Evolutionary conservation across 805 yeast species (phyloP), one percentile per base, ranked within the genome.

Genomic region (Yamadazyma phyllophila): DNA sequence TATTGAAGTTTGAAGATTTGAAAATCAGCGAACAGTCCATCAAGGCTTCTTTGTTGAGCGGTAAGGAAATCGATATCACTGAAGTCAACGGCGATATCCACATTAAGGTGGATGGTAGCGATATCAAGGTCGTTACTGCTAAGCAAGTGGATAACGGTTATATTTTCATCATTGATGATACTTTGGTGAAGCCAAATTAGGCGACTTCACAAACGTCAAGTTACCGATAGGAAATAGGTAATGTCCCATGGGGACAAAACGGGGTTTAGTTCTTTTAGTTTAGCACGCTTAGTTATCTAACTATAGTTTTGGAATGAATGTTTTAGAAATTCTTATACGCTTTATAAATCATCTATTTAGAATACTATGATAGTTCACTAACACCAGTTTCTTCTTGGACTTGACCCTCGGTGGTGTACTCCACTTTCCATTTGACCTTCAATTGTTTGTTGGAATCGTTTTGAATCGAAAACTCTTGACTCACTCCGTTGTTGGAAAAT

Each of bases 401-500:
- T 16, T 62, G 59, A n/a, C 81, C 79, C 43, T 76, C 78, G 8
- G 74, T 59, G 9, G 57, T 54, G 60, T 78, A 88, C 46, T 77
- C 77, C 17, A 78, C 74, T 62, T 83, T 86, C 92, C 91, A 88
- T 62, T 88, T 85, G 47, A 88, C 72, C 63, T 85, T 87, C 53
- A 85, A 66, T 20, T 60, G 61, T 54, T 67, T 73, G 32, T 58
- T 53, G 20, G 48, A 43, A 7, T 65, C 55, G 53, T 65, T 71
- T 41, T 69, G 74, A 30, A 65, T 61, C 1, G 63, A 58, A 41
- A 80, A 71, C 29, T 65, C 70, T 63, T 87, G 94, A 4, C 69
- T 62, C 13, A 85, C 69, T 6, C 81, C 81, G 44, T 77, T 71
- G 30, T 60, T 62, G 39, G 68, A 70, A 44, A 70, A 71, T 2